Percentiles rank a stretch among this genome's conserved stretches.
Evolutionary conservation across 345 rosid species (phyloP).

Genomic region (Salix exigua): DNA sequence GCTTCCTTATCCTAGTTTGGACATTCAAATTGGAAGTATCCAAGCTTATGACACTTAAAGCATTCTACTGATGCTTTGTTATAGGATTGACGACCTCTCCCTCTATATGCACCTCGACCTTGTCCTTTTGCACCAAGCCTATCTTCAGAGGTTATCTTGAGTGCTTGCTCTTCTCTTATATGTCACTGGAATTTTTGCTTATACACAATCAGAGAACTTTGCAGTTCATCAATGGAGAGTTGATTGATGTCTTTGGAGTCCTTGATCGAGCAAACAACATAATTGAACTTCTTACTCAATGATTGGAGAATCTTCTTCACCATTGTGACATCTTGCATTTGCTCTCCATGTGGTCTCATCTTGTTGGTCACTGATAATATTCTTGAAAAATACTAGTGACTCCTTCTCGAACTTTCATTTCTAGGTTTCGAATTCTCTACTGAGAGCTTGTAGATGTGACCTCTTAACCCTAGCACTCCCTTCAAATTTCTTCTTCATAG

Average conservation of each 20-base stretch:
- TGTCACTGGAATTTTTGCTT: background rate
- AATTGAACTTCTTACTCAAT: background rate
- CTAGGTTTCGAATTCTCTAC: background rate
- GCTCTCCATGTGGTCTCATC: background rate
- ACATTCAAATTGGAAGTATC: background rate
- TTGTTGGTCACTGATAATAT: no score
- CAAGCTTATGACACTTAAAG: background rate
- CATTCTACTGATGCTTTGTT: conserved; percentile 2
- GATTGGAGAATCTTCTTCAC: background rate
- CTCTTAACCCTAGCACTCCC: background rate
- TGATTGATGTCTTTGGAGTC: background rate
- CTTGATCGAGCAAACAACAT: no score
- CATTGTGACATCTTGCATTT: background rate
- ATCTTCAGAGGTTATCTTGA: background rate
- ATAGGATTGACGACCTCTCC: background rate
- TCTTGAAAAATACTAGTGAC: background rate
- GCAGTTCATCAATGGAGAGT: background rate
- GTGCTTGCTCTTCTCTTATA: background rate
- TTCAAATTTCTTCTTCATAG: background rate
- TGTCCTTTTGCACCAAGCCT: background rate
- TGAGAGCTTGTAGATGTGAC: background rate
- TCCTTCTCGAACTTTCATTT: background rate
- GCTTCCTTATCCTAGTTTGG: background rate
- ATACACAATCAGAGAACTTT: background rate
- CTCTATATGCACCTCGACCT: background rate